Percentiles rank a stretch among this genome's conserved stretches.
These are phyloP conservation scores for Gossypium raimondii DNA, from an alignment of 345 rosid species.

Conservation along the genomic window DNA sequence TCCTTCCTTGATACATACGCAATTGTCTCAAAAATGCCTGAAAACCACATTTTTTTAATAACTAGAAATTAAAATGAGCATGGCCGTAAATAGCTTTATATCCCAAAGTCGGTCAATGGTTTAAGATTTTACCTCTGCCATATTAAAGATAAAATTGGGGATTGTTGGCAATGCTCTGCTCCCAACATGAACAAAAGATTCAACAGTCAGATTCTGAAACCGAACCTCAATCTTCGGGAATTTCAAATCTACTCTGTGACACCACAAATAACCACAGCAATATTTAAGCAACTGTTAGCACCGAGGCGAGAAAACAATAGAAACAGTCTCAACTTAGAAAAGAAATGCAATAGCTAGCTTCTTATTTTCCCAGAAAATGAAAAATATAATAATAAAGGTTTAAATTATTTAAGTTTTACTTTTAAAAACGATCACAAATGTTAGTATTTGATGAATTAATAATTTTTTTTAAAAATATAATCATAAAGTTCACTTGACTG, in stretches of 20 bases:
- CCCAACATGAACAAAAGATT: conserved; percentile 84
- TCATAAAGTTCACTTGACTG: not conserved
- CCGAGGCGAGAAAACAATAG: not conserved
- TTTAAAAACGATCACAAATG: not conserved
- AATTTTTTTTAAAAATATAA: not conserved
- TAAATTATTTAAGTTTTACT: not conserved
- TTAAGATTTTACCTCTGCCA: conserved; percentile 60
- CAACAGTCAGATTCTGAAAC: conserved; percentile 64
- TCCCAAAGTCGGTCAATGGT: not conserved
- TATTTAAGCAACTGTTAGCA: not conserved
- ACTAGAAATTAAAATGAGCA: not conserved
- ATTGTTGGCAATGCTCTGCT: conserved; percentile 95
- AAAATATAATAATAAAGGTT: not conserved
- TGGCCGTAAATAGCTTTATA: not conserved
- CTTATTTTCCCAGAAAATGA: not conserved
- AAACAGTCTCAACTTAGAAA: not conserved
- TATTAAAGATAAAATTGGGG: conserved; percentile 85
- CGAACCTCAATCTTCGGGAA: conserved; percentile 90
- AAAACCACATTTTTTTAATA: not conserved
- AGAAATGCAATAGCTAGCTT: not conserved
- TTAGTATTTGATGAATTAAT: not conserved
- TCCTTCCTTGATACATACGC: conserved; percentile 46
- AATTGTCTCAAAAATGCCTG: conserved; percentile 65
- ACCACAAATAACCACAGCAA: not conserved
- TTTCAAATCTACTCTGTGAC: conserved; percentile 74